A percentile compares a stretch with the other conserved stretches of the same genome.
Evolutionary conservation across 1,139 yeast genomes (phyloP).

Genomic region (Yamadazyma conglobata): DNA sequence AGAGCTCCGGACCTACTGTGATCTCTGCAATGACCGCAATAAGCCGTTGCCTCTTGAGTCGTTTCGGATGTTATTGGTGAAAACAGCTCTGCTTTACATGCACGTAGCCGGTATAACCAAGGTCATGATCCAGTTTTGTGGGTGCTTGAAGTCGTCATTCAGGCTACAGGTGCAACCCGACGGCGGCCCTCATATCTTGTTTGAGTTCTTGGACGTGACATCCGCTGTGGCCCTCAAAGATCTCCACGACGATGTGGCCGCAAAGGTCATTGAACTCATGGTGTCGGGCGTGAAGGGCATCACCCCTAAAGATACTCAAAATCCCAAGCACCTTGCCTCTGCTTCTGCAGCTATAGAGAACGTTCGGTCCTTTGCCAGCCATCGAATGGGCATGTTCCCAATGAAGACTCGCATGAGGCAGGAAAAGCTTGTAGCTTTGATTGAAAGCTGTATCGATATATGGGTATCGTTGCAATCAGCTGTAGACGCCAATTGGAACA

Average conservation of each 20-base stretch:
- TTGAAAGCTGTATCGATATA: constrained; percentile 26
- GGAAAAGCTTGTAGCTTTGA: constrained; percentile 17
- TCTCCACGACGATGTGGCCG: constrained; percentile 11
- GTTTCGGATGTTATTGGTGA: constrained; percentile 16
- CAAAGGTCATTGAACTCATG: constrained; percentile 11
- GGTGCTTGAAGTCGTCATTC: constrained; percentile 10
- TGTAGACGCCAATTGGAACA: constrained; percentile 33
- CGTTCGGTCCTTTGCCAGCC: constrained; percentile 14
- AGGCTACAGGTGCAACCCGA: constrained; percentile 4
- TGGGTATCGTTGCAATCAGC: constrained; percentile 28
- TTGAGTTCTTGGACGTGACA: constrained; percentile 9
- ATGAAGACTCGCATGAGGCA: constrained; percentile 25
- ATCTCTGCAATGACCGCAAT: constrained; percentile 17
- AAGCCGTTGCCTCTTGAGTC: constrained; percentile 21
- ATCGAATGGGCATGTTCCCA: constrained; percentile 38
- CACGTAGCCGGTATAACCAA: constrained; percentile 18
- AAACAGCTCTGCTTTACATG: constrained; percentile 12
- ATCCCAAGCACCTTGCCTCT: neutral
- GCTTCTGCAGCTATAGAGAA: constrained; percentile 3
- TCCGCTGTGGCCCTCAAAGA: constrained; percentile 8
- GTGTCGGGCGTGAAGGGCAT: neutral
- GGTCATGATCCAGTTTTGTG: constrained; percentile 15
- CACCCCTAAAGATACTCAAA: neutral
- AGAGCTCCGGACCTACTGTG: constrained; percentile 22
- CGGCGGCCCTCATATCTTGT: constrained; percentile 2